These are phyloP conservation scores for Arthrocladium fulminans DNA, from an alignment of 2,329 filamentous ascomycete species.

Conservation along the genomic window DNA sequence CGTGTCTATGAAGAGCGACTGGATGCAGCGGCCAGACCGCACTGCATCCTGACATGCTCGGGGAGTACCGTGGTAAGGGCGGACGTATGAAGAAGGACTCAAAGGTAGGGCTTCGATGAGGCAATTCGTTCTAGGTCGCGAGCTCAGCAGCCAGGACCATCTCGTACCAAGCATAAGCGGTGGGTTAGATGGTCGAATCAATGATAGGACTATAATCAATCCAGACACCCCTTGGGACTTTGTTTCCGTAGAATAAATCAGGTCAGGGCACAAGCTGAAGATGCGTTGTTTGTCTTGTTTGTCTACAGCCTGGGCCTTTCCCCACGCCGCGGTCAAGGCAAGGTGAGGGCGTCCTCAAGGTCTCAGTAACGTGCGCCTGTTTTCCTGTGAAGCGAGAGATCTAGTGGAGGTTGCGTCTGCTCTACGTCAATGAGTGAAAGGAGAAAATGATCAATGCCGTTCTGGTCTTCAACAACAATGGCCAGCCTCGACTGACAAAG, in stretches of 20 bases:
- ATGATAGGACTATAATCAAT: too few species aligned
- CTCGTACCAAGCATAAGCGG: background rate
- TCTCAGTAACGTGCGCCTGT: background rate
- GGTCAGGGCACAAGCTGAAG: too few species aligned
- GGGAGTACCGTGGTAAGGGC: background rate
- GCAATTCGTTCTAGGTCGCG: background rate
- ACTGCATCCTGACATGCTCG: background rate
- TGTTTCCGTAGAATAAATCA: too few species aligned
- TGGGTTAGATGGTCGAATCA: background rate
- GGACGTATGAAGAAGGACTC: background rate
- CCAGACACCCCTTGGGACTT: too few species aligned
- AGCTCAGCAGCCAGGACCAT: background rate
- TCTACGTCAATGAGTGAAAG: background rate
- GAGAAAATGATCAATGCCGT: constrained; percentile 93
- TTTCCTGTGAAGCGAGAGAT: background rate
- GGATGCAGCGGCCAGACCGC: background rate
- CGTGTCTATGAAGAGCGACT: constrained; percentile 41
- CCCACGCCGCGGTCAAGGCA: background rate
- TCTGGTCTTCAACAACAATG: constrained; percentile 96
- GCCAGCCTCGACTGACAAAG: constrained; percentile 91
- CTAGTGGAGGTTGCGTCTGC: background rate
- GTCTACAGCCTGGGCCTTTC: background rate
- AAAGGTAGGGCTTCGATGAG: background rate
- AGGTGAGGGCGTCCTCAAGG: constrained; percentile 2
- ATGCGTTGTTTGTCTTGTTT: background rate